Percentiles rank a stretch among this genome's conserved stretches.
These are phyloP conservation scores for Pleurotus cornucopiae DNA, from an alignment of 768 basidiomycete species.

Conservation along the genomic window DNA sequence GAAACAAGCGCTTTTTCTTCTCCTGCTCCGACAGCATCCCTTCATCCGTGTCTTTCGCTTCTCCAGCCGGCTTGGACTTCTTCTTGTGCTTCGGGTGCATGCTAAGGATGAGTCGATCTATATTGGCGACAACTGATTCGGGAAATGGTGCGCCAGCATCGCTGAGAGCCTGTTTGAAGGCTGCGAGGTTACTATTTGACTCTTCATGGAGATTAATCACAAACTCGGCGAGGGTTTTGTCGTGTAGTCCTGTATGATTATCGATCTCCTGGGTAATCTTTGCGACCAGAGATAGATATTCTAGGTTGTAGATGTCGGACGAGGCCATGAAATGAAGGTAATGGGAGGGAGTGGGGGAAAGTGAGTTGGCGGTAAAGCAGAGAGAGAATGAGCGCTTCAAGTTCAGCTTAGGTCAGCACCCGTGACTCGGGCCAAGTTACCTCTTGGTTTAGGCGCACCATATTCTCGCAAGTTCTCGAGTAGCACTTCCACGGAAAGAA, in stretches of 20 bases:
- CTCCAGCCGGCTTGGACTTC: slow-evolving; percentile 33
- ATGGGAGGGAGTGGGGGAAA: not conserved
- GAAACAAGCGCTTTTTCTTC: slow-evolving; percentile 82
- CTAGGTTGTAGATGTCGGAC: slow-evolving; percentile 85
- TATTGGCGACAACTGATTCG: slow-evolving; percentile 85
- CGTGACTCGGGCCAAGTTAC: no score
- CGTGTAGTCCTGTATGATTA: slow-evolving; percentile 80
- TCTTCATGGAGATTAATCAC: slow-evolving; percentile 86
- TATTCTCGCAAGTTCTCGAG: no score
- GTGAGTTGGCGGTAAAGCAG: not conserved
- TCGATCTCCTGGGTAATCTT: slow-evolving; percentile 92
- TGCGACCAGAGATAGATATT: slow-evolving; percentile 85
- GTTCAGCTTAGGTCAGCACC: no score
- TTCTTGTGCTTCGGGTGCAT: slow-evolving; percentile 97
- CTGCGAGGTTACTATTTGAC: slow-evolving; percentile 64
- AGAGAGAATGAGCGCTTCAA: not conserved
- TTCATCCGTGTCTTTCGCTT: slow-evolving; percentile 26
- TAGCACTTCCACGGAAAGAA: no score
- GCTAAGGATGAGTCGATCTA: slow-evolving; percentile 90
- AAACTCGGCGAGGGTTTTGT: slow-evolving; percentile 95
- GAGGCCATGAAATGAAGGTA: slow-evolving; percentile 46
- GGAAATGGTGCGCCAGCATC: slow-evolving; percentile 82
- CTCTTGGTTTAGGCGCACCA: no score
- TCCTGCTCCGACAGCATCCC: slow-evolving; percentile 56
- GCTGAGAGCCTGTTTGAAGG: slow-evolving; percentile 79